Conservation (phyloP, 495 filamentous ascomycete species). For the Sporormia fimetaria region DNA sequence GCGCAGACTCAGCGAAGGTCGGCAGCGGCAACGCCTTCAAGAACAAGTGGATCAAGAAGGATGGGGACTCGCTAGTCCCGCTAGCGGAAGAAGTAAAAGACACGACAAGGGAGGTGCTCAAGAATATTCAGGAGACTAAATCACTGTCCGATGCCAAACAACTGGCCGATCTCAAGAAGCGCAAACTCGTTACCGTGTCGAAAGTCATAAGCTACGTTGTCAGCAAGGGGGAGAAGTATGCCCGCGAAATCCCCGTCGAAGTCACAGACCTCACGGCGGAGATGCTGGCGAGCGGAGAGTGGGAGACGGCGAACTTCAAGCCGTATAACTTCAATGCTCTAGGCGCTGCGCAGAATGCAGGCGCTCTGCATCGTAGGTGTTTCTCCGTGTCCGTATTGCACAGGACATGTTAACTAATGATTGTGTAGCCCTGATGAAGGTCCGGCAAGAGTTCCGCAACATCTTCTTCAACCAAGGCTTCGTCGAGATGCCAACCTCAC, state of each 20-base stretch:
- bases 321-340: conserved; percentile 95
- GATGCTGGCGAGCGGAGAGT: conserved; percentile 69
- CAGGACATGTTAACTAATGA: too few species aligned
- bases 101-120: conserved; percentile 60
- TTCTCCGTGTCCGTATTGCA: too few species aligned
- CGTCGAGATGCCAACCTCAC: conserved; percentile 70
- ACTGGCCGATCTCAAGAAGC: conserved; percentile 70
- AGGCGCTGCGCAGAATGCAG: conserved; percentile 65
- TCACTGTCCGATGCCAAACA: conserved; percentile 59
- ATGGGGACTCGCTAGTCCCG: conserved; percentile 33
- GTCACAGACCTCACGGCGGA: conserved; percentile 91
- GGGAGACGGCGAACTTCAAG: conserved; percentile 84
- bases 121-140: conserved; percentile 54
- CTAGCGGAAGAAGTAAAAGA: conserved; percentile 50
- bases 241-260: conserved; percentile 74
- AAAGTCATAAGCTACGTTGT: conserved; percentile 81
- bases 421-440: conserved; percentile 91
- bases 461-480: conserved; percentile 96
- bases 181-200: conserved; percentile 68
- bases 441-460: conserved; percentile 82
- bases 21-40: conserved; percentile 96
- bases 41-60: conserved; percentile 91
- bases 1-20: conserved; percentile 72
- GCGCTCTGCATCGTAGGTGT: conserved; percentile 87
- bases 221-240: conserved; percentile 75